Evolutionary conservation across 2,329 filamentous ascomycete species (phyloP).

Genomic region (Colletotrichum costaricense): DNA sequence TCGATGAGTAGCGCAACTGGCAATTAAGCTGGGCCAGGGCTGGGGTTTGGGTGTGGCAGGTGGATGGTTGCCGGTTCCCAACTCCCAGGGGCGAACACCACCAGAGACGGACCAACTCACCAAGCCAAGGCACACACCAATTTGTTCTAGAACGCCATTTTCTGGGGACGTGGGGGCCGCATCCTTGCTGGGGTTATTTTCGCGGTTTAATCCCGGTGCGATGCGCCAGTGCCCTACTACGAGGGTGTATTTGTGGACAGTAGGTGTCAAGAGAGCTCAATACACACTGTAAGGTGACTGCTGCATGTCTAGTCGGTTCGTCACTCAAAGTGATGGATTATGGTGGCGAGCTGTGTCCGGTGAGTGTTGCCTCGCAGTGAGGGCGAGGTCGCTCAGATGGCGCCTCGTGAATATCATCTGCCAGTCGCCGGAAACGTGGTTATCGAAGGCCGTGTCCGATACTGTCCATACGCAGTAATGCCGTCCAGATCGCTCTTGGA

Average conservation of each 20-base stretch:
- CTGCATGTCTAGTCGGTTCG: conserved; percentile 2
- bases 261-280: neutral
- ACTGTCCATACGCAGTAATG: neutral
- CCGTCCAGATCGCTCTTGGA: neutral
- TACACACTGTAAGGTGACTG: neutral
- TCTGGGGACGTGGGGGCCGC: conserved; percentile 34
- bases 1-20: conserved; percentile 1
- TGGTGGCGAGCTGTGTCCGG: neutral
- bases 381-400: neutral
- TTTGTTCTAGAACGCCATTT: conserved; percentile 36
- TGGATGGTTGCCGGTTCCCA: conserved; percentile 8
- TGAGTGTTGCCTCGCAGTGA: neutral
- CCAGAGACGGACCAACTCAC: conserved; percentile 3
- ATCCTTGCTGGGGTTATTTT: conserved; percentile 33
- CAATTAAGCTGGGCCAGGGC: conserved; percentile 8
- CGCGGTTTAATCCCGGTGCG: conserved; percentile 12
- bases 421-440: neutral
- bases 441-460: neutral
- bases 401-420: neutral
- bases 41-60: conserved; percentile 13
- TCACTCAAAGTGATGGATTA: neutral
- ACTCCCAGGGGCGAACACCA: conserved; percentile 27
- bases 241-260: no score
- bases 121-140: conserved; percentile 13
- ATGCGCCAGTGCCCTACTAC: neutral